Evolutionary conservation across 2,329 filamentous ascomycete genomes (phyloP), one percentile per base, ranked within the genome.

Genomic region (Trichoderma sp.): DNA sequence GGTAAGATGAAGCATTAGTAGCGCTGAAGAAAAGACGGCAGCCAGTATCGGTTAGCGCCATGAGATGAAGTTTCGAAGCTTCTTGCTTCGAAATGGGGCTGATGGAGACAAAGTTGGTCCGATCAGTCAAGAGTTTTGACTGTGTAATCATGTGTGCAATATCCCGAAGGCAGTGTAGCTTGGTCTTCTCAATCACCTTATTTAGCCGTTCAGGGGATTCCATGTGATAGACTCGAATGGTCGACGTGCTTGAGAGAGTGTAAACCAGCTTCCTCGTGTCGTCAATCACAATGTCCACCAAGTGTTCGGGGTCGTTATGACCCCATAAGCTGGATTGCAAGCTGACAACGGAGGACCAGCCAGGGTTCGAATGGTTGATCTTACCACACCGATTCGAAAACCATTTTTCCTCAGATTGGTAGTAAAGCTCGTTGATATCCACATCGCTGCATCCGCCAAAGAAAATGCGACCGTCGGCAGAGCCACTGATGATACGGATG

Each of bases 391-490:
- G 88, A 79, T 90, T 94, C 65, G 92, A 91, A 77, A 99, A 99
- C 96, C 96, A 99, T 74, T 92, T 91, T 81, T 99, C 96, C 79
- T 98, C 94, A 76, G 97, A 94, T 80, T 98, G 95, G 78, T 99
- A 99, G 74, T 92, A 94, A 66, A 99, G 87, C 80, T 99, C 96
- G 78, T 96, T 93, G 59, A 99, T 89, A 75, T 98, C 94, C 72
- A 93, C 93, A 73, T 95, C 92, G 62, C 85, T 87, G 62, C 86
- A 87, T 47, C 94, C 93, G 53, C 92, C 90, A 76, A 97, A 97
- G 83, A 99, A 99, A 72, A 99, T 96, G 71, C 96, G 92, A 10
- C 96, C 96, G 27, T 89, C 91, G 24, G 90, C 89, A 3, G 94
- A 96, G 19, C 92, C 93, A 27, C 90, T 89, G 73, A 99, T 94